phyloP scores from a whole-genome alignment of 1,139 yeast genomes.

The Yamadazyma aaseri region DNA sequence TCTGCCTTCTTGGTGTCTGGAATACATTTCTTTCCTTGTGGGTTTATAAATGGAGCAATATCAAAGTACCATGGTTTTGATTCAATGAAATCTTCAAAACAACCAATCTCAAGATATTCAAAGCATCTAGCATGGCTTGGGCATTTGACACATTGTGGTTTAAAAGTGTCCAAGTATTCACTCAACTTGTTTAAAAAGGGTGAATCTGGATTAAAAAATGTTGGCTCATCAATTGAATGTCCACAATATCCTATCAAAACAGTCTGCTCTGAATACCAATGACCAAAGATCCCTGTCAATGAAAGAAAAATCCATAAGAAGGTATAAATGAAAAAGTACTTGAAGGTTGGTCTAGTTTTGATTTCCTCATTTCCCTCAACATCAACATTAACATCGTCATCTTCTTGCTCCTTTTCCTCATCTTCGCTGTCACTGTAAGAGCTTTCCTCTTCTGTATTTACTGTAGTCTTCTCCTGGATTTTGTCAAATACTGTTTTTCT shows the following conservation, averaged over 20 bases:
- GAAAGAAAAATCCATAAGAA: slow-evolving; percentile 30
- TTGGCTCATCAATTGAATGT: slow-evolving; percentile 43
- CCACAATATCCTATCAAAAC: slow-evolving; percentile 69
- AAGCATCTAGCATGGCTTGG: slow-evolving; percentile 78
- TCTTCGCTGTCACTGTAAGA: slow-evolving; percentile 13
- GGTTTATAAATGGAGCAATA: slow-evolving; percentile 57
- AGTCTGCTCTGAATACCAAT: slow-evolving; percentile 66
- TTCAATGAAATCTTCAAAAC: slow-evolving; percentile 44
- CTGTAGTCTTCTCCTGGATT: background rate
- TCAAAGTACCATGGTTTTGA: slow-evolving; percentile 54
- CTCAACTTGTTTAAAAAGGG: slow-evolving; percentile 24
- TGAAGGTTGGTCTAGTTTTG: background rate
- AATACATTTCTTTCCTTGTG: slow-evolving; percentile 52
- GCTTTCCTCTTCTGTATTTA: slow-evolving; percentile 12
- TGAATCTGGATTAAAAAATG: slow-evolving; percentile 26
- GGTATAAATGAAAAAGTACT: slow-evolving; percentile 15
- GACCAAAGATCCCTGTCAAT: slow-evolving; percentile 31
- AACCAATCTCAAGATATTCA: slow-evolving; percentile 15
- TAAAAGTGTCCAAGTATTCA: slow-evolving; percentile 33
- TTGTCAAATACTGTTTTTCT: slow-evolving; percentile 7
- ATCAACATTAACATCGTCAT: slow-evolving; percentile 6
- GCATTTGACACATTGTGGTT: slow-evolving; percentile 73
- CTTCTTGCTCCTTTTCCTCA: slow-evolving; percentile 14
- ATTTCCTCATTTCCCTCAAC: background rate
- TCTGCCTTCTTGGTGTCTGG: slow-evolving; percentile 76